Evolutionary conservation across 306 rosid species (phyloP), one percentile per base, ranked within the genome.

Genomic region (Biancaea sappan): DNA sequence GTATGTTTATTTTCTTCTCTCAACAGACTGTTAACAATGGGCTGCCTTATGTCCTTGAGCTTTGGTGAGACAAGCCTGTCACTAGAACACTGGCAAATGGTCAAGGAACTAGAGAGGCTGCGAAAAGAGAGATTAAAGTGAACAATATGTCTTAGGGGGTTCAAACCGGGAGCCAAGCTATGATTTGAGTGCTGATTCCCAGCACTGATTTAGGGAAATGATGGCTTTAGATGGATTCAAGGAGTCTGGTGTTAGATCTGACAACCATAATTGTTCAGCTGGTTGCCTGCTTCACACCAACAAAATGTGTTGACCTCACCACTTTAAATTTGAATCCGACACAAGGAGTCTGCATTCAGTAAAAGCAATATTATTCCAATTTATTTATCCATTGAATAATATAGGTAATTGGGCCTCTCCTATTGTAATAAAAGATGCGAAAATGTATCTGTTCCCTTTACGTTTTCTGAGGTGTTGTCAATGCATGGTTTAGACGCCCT

Each of bases 21-120:
- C 28, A 4, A 69, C 87, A 93, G 98, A 76, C 87, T 85, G 92
- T 72, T 93, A 83, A 89, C 98, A 54, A 85, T 93, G 89, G 96
- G 87, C 1, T 91, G 92, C 28, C 91, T 91, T 68, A 46, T 91
- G 81, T 89, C 85, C 31, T 46, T 77, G 75, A 91, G 98, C 86
- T 82, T 82, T 38, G 92, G 96, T 6, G 98, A 93, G 85, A 88
- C 84, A 75, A 77, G 80, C 51, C 76, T 89, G n/a, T 81, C 92
- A 26, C 69, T 77, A n/a, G 92, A 88, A 77, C 98, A 91, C 40
- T 93, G 97, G 97, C 93, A 88, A 79, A 86, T 86, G 97, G 94
- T 85, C 9, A 86, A 83, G 89, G 96, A 91, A 79, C 85, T 91
- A 32, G 97, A 93, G 78, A 84, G 91, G 84, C 83, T 91, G 57